Evolutionary conservation across 176 grass and related monocot genomes (phyloP), one percentile per base, ranked within the genome.

Genomic region (Secale cereale): DNA sequence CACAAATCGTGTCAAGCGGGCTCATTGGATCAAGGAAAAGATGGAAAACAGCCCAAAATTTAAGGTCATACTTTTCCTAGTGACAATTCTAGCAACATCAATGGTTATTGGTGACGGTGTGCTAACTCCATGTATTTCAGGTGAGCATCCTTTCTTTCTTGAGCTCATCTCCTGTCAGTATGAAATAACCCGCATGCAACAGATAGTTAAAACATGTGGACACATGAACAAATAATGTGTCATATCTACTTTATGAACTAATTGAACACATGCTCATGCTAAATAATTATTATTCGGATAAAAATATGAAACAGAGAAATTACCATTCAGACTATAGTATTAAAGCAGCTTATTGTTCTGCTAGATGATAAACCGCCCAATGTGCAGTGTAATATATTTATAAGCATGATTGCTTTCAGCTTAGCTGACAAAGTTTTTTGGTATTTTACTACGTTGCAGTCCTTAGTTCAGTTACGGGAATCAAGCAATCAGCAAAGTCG

Each of bases 71-170:
- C 91, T 95, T 90, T 91, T 95, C 70, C 61, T 95, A 50, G 81
- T 91, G 11, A 92, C 91, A 63, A 87, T 95, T 50, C 78, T 95
- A 22, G 93, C 87, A 36, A 95, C 93, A 76, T 92, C 91, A 19
- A 95, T 95, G 93, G 93, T 95, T 60, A 95, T 95, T 76, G 93
- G 93, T 52, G 93, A 95, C 41, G 91, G 93, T 32, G 86, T 95
- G 33, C 74, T 93, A 61, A 95, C 93, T 78, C 93, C 90, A 79
- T 91, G 70, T 70, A 93, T 93, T 8, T 95, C 93, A 86, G 93
- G 93, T 91, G 36, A 72, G 40, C 69, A 61, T 27, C 45, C 52
- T 68, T 78, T 26, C 10, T 76, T 86, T 68, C 26, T 8, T 59
- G 2, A 31, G 23, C 12, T 84, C 23, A 78, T 17, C 33, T 77